phyloP scores from a whole-genome alignment of 306 rosid species.

The Betula pendula region DNA sequence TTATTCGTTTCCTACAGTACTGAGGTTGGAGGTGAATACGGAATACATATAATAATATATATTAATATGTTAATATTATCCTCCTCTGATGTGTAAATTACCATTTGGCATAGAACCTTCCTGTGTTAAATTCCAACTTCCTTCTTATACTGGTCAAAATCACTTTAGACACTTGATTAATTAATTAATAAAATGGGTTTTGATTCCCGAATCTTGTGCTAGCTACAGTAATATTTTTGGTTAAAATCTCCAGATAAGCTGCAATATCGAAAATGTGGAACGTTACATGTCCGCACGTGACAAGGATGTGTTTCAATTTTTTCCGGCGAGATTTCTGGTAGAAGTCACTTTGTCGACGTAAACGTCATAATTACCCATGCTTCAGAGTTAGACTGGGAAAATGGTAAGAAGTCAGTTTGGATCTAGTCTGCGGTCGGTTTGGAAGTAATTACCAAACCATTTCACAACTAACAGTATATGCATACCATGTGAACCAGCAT shows the following conservation, averaged over 20 bases:
- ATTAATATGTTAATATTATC: too few relatives aligned
- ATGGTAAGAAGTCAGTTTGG: too few relatives aligned
- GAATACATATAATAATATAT: too few relatives aligned
- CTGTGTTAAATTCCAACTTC: neutral
- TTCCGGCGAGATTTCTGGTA: constrained; percentile 39
- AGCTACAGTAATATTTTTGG: neutral
- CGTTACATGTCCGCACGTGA: constrained; percentile 31
- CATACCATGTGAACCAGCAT: too few relatives aligned
- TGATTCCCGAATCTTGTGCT: neutral
- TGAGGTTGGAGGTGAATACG: too few relatives aligned
- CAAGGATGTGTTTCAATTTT: constrained; percentile 23
- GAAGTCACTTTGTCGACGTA: constrained; percentile 29
- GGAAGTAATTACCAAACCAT: too few relatives aligned
- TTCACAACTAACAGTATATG: too few relatives aligned
- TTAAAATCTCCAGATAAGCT: neutral
- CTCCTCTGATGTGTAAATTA: too few relatives aligned
- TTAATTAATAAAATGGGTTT: neutral
- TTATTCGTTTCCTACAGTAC: neutral
- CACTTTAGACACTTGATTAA: neutral
- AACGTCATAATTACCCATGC: neutral
- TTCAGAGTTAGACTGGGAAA: too few relatives aligned
- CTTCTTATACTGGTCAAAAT: neutral
- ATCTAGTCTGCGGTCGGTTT: too few relatives aligned
- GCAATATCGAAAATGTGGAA: neutral
- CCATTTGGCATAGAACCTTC: neutral